A percentile compares a stretch with the other conserved stretches of the same genome.
These are phyloP conservation scores for Botryotinia convoluta DNA, from an alignment of 2,329 filamentous ascomycete genomes.

Conservation along the genomic window DNA sequence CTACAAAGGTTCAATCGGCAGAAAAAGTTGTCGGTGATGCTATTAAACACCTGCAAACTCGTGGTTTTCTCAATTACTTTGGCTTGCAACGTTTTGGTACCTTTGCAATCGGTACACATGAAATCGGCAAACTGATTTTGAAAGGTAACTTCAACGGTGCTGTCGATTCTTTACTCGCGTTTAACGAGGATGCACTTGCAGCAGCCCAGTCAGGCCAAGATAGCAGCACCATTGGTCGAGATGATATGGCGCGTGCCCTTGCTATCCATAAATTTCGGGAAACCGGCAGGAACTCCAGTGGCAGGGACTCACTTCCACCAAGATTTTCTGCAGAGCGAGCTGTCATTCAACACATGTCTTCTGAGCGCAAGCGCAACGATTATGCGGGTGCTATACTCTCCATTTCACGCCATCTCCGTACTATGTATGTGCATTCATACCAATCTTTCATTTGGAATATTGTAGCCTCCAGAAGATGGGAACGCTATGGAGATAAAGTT, in stretches of 20 bases:
- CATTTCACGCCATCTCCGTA: conserved; percentile 77
- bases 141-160: conserved; percentile 78
- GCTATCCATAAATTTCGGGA: conserved; percentile 74
- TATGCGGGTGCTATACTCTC: conserved; percentile 76
- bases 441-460: conserved; percentile 95
- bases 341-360: conserved; percentile 72
- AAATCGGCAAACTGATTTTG: conserved; percentile 79
- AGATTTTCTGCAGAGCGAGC: conserved; percentile 78
- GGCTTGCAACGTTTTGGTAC: conserved; percentile 96
- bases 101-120: conserved; percentile 80
- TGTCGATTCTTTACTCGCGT: conserved; percentile 72
- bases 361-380: conserved; percentile 51
- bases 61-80: conserved; percentile 96
- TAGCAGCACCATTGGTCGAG: conserved; percentile 56
- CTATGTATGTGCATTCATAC: conserved; percentile 97
- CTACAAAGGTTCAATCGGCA: conserved; percentile 45
- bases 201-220: conserved; percentile 48
- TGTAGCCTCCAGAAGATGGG: conserved; percentile 77
- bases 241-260: conserved; percentile 75
- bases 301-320: conserved; percentile 64
- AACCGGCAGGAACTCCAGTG: conserved; percentile 52
- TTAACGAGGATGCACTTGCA: conserved; percentile 61
- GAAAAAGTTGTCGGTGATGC: conserved; percentile 54
- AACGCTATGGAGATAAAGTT: conserved; percentile 67
- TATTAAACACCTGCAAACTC: conserved; percentile 63